phyloP scores from a whole-genome alignment of 768 basidiomycete genomes.

The Ramaria rubella region DNA sequence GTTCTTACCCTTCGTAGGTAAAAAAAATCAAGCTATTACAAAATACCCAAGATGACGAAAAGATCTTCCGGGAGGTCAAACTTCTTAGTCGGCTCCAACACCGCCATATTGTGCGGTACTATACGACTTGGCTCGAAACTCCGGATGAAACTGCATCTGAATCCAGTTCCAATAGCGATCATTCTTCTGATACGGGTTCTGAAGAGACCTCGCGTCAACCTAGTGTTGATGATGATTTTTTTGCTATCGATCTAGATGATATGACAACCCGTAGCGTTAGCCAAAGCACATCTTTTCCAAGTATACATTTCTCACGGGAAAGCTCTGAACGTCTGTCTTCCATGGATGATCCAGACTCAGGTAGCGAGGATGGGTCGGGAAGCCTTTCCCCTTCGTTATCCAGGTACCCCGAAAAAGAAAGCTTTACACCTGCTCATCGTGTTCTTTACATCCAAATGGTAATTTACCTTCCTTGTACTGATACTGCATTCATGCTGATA shows the following conservation, averaged over 20 bases:
- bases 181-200: constrained; percentile 12
- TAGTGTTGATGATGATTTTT: constrained; percentile 38
- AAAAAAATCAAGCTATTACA: constrained; percentile 79
- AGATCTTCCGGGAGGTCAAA: constrained; percentile 87
- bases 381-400: constrained; percentile 31
- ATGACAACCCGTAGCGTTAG: constrained; percentile 46
- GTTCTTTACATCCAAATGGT: constrained; percentile 96
- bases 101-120: constrained; percentile 87
- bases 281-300: constrained; percentile 66
- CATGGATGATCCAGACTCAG: constrained; percentile 29
- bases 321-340: constrained; percentile 29
- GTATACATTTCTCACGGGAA: constrained; percentile 66
- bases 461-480: constrained; percentile 10
- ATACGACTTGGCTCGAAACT: constrained; percentile 84
- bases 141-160: constrained; percentile 53
- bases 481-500: constrained; percentile 13
- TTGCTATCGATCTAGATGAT: constrained; percentile 58
- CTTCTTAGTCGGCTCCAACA: constrained; percentile 84
- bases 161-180: constrained; percentile 30
- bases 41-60: constrained; percentile 70
- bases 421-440: constrained; percentile 4
- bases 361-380: constrained; percentile 35
- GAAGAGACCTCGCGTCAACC: constrained; percentile 6
- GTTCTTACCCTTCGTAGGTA: constrained; percentile 36
- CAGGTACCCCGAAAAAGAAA: constrained; percentile 8